Conservation (phyloP, 1,284 basidiomycete species). For the Fistulina hepatica region DNA sequence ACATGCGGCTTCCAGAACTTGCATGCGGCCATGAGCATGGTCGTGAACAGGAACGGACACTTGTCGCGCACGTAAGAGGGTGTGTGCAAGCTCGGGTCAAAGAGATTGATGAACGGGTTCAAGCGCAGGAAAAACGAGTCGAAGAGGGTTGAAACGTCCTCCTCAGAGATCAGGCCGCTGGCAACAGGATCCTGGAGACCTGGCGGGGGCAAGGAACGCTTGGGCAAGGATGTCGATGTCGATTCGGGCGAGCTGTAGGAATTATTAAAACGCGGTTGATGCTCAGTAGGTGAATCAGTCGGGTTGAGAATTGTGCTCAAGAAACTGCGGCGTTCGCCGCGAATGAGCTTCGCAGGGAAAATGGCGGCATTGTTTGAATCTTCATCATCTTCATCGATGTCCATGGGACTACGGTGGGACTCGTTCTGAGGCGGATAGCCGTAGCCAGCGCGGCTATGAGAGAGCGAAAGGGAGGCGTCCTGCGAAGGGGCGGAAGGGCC, state of each 20-base stretch:
- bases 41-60: slow-evolving; percentile 72
- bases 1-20: slow-evolving; percentile 71
- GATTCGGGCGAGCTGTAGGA: background rate
- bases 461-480: slow-evolving; percentile 24
- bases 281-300: slow-evolving; percentile 34
- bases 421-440: slow-evolving; percentile 25
- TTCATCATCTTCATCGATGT: slow-evolving; percentile 54
- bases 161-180: slow-evolving; percentile 55
- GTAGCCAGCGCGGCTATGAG: background rate
- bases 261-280: slow-evolving; percentile 18
- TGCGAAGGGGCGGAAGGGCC: slow-evolving; percentile 36
- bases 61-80: slow-evolving; percentile 61
- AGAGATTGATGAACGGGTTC: slow-evolving; percentile 77
- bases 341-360: slow-evolving; percentile 64
- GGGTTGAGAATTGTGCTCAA: slow-evolving; percentile 74
- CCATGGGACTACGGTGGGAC: slow-evolving; percentile 28
- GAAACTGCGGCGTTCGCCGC: slow-evolving; percentile 57
- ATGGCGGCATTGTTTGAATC: slow-evolving; percentile 49
- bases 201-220: slow-evolving; percentile 19
- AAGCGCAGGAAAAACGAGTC: slow-evolving; percentile 68
- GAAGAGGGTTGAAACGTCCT: slow-evolving; percentile 56
- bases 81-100: slow-evolving; percentile 70
- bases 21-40: slow-evolving; percentile 71
- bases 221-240: slow-evolving; percentile 19
- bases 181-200: slow-evolving; percentile 47